Evolutionary conservation across 257 asterid species (phyloP), one percentile per base, ranked within the genome.

Genomic region (Jacaranda copaia): DNA sequence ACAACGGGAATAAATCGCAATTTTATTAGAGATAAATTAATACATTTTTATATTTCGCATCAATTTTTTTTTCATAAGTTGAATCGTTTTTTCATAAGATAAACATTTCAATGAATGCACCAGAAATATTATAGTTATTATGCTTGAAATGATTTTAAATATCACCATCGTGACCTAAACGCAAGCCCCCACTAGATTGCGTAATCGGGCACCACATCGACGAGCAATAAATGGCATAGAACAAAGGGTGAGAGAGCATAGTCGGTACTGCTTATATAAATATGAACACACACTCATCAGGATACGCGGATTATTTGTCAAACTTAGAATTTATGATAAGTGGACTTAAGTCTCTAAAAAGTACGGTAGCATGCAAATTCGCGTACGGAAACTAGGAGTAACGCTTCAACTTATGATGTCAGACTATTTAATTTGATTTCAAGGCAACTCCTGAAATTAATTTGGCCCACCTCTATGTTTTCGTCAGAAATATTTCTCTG

Each of bases 291-390:
- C 51, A 45, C 51, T 9, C 1, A 20, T 32, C 11, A 16, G 13
- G n/a, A 32, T 45, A 32, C 10, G 20, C 5, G 7, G 25, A 9
- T 18, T 9, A 43, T 73, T 49, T 77, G 79, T 85, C 83, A 80
- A 61, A 80, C 62, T 63, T 14, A 12, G 48, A 75, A 85, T 83
- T 85, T 78, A 81, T 85, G 87, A 85, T 78, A 85, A 83, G 87
- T 78, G 68, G 89, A 81, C 77, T 81, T 51, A 7, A n/a, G 85
- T 72, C 72, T 69, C 25, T 46, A 19, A 72, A 81, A 86, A 36
- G 89, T 86, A 86, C 86, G 87, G 85, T 39, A 18, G 19, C 57
- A 32, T 59, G 64, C 46, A 71, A 57, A 57, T 20, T 42, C 14
- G 38, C 25, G 80, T 82, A 82, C 86, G 85, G 81, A 73, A 67